These are phyloP conservation scores for Aspergillus texensis DNA, from an alignment of 2,329 filamentous ascomycete genomes.

Conservation along the genomic window DNA sequence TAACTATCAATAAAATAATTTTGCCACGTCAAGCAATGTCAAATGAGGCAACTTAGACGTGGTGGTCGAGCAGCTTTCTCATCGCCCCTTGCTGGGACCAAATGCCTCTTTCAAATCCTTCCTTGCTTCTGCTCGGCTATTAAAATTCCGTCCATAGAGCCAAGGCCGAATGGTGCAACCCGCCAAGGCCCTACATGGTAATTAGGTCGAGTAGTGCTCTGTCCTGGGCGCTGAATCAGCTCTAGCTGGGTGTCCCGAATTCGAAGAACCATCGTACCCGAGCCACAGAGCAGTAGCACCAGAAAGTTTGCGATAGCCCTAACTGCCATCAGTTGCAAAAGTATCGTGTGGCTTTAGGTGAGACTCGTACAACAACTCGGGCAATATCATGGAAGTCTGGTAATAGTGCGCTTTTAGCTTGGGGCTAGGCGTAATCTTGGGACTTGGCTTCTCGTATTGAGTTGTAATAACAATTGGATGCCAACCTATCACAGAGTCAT, in stretches of 20 bases:
- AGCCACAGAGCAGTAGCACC: background rate
- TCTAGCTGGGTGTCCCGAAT: background rate
- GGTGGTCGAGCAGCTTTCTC: background rate
- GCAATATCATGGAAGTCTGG: background rate
- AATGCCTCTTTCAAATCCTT: background rate
- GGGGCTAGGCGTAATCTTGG: background rate
- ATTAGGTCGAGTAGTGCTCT: background rate
- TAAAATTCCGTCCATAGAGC: background rate
- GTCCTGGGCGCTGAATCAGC: background rate
- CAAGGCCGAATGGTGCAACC: background rate
- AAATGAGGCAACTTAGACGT: background rate
- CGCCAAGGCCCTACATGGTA: background rate
- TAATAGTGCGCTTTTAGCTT: background rate
- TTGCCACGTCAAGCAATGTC: background rate
- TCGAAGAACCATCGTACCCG: background rate
- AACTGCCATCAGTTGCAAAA: background rate
- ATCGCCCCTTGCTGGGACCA: background rate
- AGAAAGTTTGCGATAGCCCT: background rate
- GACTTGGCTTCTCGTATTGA: background rate
- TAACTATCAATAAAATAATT: background rate
- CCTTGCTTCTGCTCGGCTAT: background rate
- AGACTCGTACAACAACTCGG: background rate
- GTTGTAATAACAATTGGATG: background rate
- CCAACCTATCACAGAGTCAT: background rate
- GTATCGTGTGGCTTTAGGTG: background rate